Conservation (phyloP, 1,139 yeast species). For the Geotrichum macrosporum region DNA sequence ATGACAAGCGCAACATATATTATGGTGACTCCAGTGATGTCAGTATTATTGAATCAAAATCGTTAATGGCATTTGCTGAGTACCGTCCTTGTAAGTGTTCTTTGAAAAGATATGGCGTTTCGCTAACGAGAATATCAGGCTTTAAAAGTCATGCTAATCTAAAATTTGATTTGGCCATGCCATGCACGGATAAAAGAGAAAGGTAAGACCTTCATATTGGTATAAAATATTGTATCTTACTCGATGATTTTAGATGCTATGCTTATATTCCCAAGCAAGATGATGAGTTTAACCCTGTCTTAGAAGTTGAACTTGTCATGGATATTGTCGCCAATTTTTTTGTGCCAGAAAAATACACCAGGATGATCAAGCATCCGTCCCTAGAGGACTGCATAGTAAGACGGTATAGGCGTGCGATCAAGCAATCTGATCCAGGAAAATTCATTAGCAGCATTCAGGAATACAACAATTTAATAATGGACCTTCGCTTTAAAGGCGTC, state of each 20-base stretch:
- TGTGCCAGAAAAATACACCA: slow-evolving; percentile 45
- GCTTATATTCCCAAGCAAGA: slow-evolving; percentile 21
- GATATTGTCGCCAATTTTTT: slow-evolving; percentile 45
- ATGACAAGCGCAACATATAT: slow-evolving; percentile 10
- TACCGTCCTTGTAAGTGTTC: slow-evolving; percentile 16
- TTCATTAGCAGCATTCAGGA: slow-evolving; percentile 40
- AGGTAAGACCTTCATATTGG: no score
- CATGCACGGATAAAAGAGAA: slow-evolving; percentile 16
- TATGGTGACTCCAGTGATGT: slow-evolving; percentile 4
- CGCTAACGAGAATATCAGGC: background rate
- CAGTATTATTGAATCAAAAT: slow-evolving; percentile 15
- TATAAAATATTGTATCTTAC: background rate
- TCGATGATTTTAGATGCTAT: slow-evolving; percentile 7
- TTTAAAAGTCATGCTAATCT: slow-evolving; percentile 16
- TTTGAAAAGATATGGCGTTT: background rate
- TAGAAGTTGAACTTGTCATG: slow-evolving; percentile 63
- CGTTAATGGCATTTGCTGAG: slow-evolving; percentile 13
- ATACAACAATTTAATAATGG: slow-evolving; percentile 42
- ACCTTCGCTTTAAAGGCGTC: slow-evolving; percentile 37
- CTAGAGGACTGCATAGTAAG: slow-evolving; percentile 45
- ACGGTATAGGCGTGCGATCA: slow-evolving; percentile 43
- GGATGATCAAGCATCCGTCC: slow-evolving; percentile 41
- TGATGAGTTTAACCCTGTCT: slow-evolving; percentile 64
- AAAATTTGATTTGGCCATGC: slow-evolving; percentile 19
- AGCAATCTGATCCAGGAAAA: slow-evolving; percentile 36